These are phyloP conservation scores for Entomortierella chlamydospora DNA, from an alignment of 192 early-diverging fungal species.

Conservation along the genomic window DNA sequence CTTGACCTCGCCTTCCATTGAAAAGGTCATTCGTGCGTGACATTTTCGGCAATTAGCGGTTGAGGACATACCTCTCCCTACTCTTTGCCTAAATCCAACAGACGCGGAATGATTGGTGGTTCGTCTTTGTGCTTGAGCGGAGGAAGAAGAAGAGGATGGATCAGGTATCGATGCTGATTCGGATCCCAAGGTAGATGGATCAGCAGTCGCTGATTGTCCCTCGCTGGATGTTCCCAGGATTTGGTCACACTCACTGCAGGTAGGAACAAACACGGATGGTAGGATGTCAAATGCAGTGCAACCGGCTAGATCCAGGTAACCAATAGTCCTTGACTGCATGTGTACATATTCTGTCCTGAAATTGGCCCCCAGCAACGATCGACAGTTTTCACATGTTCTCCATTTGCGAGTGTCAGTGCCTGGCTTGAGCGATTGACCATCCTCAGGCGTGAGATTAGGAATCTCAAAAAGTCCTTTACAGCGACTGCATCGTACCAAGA, in stretches of 20 bases:
- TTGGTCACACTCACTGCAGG: slow-evolving; percentile 77
- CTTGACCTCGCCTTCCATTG: slow-evolving; percentile 63
- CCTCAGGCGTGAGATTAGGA: slow-evolving; percentile 62
- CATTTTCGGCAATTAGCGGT: slow-evolving; percentile 56
- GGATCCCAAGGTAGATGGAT: slow-evolving; percentile 57
- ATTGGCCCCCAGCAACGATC: slow-evolving; percentile 61
- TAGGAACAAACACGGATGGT: slow-evolving; percentile 73
- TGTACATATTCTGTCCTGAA: slow-evolving; percentile 75
- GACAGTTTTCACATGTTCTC: slow-evolving; percentile 67
- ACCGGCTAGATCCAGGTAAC: slow-evolving; percentile 80
- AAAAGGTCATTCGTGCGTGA: slow-evolving; percentile 58
- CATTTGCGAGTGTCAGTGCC: slow-evolving; percentile 53
- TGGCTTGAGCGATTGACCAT: neutral
- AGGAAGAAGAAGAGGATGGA: no score
- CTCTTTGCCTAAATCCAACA: slow-evolving; percentile 49
- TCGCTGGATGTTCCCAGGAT: slow-evolving; percentile 35
- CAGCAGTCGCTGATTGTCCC: slow-evolving; percentile 29
- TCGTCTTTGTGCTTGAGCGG: neutral
- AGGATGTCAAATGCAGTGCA: slow-evolving; percentile 78
- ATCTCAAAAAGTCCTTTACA: slow-evolving; percentile 79
- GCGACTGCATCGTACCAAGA: slow-evolving; percentile 77
- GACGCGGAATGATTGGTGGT: neutral
- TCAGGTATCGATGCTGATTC: neutral
- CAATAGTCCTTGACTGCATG: slow-evolving; percentile 62
- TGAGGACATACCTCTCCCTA: slow-evolving; percentile 52